These are phyloP conservation scores for Boletales sp. DNA, from an alignment of 768 basidiomycete genomes.

Conservation along the genomic window DNA sequence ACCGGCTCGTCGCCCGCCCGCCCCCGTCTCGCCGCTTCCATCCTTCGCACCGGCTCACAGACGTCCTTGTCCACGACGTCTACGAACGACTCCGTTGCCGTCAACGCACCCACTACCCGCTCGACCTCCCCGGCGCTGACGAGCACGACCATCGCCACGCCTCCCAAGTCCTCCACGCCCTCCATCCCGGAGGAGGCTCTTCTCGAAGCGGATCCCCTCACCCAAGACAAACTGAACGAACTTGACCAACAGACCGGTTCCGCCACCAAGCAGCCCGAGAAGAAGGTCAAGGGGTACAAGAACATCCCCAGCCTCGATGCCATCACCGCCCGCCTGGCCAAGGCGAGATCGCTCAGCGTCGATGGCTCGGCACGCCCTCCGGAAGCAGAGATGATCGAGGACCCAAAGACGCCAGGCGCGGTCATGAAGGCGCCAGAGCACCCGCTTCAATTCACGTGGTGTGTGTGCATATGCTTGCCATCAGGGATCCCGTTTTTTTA, in stretches of 20 bases:
- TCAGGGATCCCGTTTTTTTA: not conserved
- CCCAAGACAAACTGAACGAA: constrained; percentile 62
- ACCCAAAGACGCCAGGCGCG: constrained; percentile 78
- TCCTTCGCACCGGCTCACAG: constrained; percentile 59
- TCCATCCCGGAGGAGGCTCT: constrained; percentile 36
- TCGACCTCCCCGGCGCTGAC: constrained; percentile 61
- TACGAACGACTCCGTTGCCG: constrained; percentile 58
- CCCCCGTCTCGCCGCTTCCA: constrained; percentile 71
- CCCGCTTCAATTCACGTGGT: constrained; percentile 84
- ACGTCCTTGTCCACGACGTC: constrained; percentile 49
- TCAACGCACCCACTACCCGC: constrained; percentile 64
- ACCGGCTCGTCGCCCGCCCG: constrained; percentile 36
- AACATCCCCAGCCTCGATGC: constrained; percentile 84
- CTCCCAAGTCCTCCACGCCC: constrained; percentile 39
- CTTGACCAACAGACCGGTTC: constrained; percentile 51
- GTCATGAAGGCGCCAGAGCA: constrained; percentile 71
- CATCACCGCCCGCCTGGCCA: constrained; percentile 76
- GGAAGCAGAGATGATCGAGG: constrained; percentile 74
- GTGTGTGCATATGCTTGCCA: constrained; percentile 9
- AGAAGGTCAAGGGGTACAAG: constrained; percentile 68
- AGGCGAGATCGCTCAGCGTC: constrained; percentile 57
- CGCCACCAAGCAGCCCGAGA: constrained; percentile 27
- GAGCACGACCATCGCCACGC: constrained; percentile 40
- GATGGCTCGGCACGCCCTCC: constrained; percentile 67
- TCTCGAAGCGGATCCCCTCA: constrained; percentile 45